These are phyloP conservation scores for Stygiomarasmius scandens DNA, from an alignment of 1,284 basidiomycete species.

Conservation along the genomic window DNA sequence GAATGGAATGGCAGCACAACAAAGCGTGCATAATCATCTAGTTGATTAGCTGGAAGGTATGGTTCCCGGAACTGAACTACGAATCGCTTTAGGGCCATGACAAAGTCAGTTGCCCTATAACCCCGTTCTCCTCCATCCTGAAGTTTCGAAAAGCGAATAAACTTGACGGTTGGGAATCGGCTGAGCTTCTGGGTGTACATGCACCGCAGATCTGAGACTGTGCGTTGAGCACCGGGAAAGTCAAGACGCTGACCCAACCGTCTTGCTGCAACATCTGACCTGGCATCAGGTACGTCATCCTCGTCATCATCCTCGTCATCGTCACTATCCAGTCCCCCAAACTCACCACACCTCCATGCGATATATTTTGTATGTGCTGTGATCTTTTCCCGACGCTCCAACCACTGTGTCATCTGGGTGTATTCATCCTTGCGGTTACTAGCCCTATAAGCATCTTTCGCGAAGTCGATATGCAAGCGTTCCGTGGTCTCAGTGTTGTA, in stretches of 20 bases:
- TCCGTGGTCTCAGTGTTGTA: conserved; percentile 20
- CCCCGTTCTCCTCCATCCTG: background rate
- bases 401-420: conserved; percentile 38
- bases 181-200: conserved; percentile 21
- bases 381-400: conserved; percentile 16
- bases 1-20: background rate
- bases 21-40: background rate
- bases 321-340: no score
- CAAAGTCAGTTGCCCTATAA: background rate
- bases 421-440: conserved; percentile 26
- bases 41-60: background rate
- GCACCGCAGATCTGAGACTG: conserved; percentile 19
- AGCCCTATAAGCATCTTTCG: conserved; percentile 29
- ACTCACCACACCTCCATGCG: conserved; percentile 15
- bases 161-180: conserved; percentile 22
- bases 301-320: background rate
- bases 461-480: conserved; percentile 30
- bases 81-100: background rate
- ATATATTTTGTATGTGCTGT: conserved; percentile 18
- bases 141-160: conserved; percentile 20
- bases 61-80: background rate
- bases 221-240: conserved; percentile 1
- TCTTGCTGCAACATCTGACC: background rate
- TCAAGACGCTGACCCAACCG: background rate
- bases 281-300: background rate